A percentile compares a stretch with the other conserved stretches of the same genome.
Evolutionary conservation across 495 filamentous ascomycete species (phyloP).

Genomic region (Aspergillus saccharolyticus): DNA sequence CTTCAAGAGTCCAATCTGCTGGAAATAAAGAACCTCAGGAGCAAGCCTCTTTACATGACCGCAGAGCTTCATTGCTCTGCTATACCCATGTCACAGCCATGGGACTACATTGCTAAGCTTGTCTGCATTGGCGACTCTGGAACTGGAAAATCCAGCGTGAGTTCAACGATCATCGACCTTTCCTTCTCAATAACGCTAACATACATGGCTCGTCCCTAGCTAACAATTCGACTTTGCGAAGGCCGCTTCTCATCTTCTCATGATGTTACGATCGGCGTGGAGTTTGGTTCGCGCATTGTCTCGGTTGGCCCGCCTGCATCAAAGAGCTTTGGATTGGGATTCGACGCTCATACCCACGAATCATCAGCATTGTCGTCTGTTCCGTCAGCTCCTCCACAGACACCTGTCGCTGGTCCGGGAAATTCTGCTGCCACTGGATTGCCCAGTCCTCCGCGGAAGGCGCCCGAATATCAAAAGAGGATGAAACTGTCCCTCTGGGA

Average conservation of each 20-base stretch:
- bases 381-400: conserved; percentile 8
- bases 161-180: conserved; percentile 16
- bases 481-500: conserved; percentile 89
- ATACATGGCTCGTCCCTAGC: conserved; percentile 35
- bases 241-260: conserved; percentile 89
- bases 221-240: conserved; percentile 95
- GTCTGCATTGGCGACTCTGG: conserved; percentile 95
- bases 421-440: conserved; percentile 28
- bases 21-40: conserved; percentile 5
- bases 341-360: conserved; percentile 19
- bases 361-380: conserved; percentile 1
- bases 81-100: conserved; percentile 68
- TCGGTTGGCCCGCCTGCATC: conserved; percentile 74
- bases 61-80: conserved; percentile 3
- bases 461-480: conserved; percentile 55
- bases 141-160: conserved; percentile 79
- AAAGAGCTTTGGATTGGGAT: conserved; percentile 34
- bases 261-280: conserved; percentile 97
- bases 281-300: conserved; percentile 92
- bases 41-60: not conserved
- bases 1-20: conserved; percentile 12
- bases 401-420: conserved; percentile 10
- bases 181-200: not conserved
- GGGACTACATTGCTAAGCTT: conserved; percentile 98
- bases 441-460: conserved; percentile 35